phyloP scores from a whole-genome alignment of 225 moss, liverwort and hornwort species.

The Pseudoscleropodium purum region DNA sequence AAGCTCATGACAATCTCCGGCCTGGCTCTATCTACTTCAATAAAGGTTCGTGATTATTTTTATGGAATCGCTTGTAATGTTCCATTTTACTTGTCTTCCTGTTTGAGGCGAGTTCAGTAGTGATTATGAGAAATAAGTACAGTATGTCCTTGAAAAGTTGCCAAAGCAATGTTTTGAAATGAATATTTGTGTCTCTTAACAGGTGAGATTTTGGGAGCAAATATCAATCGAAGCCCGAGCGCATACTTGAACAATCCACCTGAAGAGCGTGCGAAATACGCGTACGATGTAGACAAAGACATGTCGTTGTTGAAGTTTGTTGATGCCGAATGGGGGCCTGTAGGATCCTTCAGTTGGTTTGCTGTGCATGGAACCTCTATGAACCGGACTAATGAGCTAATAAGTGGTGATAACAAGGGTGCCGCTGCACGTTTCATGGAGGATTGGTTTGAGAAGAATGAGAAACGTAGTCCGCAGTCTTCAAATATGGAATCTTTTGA shows the following conservation, averaged over 20 bases:
- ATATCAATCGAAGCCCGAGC: slow-evolving; percentile 95
- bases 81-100: neutral
- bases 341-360: slow-evolving; percentile 96
- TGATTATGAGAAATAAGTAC: neutral
- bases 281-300: slow-evolving; percentile 76
- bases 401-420: slow-evolving; percentile 98
- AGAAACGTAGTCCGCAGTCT: neutral
- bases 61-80: neutral
- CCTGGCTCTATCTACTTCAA: slow-evolving; percentile 77
- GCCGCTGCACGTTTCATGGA: slow-evolving; percentile 98
- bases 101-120: neutral
- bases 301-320: slow-evolving; percentile 84
- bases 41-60: slow-evolving; percentile 27
- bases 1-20: slow-evolving; percentile 88
- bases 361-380: slow-evolving; percentile 98
- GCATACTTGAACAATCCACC: slow-evolving; percentile 83
- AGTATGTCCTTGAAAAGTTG: neutral
- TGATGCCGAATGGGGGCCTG: slow-evolving; percentile 89
- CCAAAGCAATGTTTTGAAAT: neutral
- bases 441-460: slow-evolving; percentile 59
- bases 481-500: slow-evolving; percentile 27
- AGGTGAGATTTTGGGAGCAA: slow-evolving; percentile 83
- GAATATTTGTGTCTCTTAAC: neutral
- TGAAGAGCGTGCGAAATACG: slow-evolving; percentile 78
- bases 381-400: slow-evolving; percentile 84